These are phyloP conservation scores for Trichophyton benhamiae DNA, from an alignment of 2,329 filamentous ascomycete genomes.

Conservation along the genomic window DNA sequence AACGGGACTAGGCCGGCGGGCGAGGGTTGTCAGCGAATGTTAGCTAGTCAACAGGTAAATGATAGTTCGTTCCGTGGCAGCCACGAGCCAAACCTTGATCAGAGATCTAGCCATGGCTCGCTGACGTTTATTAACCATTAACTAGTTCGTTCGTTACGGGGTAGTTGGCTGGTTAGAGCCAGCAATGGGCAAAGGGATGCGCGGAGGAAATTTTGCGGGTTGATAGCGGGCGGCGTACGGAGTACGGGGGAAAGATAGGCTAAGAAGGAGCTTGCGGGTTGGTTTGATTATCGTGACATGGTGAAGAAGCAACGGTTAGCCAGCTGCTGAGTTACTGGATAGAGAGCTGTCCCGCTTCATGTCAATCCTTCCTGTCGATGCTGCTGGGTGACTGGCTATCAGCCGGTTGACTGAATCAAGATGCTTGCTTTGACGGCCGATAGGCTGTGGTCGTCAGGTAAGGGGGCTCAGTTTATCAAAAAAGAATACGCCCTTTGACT, in stretches of 20 bases:
- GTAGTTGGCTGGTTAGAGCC: too few species aligned
- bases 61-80: constrained; percentile 2
- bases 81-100: constrained; percentile 5
- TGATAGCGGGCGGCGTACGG: too few species aligned
- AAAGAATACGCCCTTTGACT: neutral
- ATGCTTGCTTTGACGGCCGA: too few species aligned
- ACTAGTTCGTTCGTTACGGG: too few species aligned
- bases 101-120: neutral
- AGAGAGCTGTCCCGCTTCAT: neutral
- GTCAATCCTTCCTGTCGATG: neutral
- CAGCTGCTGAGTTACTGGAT: neutral
- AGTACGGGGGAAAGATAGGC: too few species aligned
- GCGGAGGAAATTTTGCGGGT: too few species aligned
- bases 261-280: too few species aligned
- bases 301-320: too few species aligned
- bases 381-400: too few species aligned
- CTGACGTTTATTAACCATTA: neutral
- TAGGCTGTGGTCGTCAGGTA: neutral
- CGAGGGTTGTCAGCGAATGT: neutral
- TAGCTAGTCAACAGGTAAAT: neutral
- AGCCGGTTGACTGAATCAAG: too few species aligned
- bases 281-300: too few species aligned
- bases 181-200: too few species aligned
- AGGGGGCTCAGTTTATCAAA: neutral
- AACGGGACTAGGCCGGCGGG: neutral